These are phyloP conservation scores for Mycena chlorophos DNA, from an alignment of 768 basidiomycete genomes.

Conservation along the genomic window DNA sequence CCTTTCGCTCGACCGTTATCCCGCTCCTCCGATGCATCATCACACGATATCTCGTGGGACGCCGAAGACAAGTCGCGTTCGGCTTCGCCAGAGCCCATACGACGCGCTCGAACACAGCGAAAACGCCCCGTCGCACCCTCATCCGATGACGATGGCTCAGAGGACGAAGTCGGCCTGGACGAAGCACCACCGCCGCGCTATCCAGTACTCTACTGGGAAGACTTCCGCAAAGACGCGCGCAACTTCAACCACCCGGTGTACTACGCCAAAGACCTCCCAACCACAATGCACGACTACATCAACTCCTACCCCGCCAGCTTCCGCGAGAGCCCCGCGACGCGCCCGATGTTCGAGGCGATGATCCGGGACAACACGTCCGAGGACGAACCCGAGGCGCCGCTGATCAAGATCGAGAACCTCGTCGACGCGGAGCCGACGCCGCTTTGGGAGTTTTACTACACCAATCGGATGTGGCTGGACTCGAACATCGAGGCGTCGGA, in stretches of 20 bases:
- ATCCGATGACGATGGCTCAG: neutral
- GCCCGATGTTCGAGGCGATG: constrained; percentile 59
- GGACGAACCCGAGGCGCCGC: constrained; percentile 70
- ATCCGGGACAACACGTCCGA: constrained; percentile 64
- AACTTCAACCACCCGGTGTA: constrained; percentile 36
- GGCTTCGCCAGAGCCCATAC: no score
- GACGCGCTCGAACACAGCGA: no score
- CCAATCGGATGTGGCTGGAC: constrained; percentile 77
- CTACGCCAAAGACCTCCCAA: constrained; percentile 56
- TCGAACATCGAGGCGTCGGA: constrained; percentile 70
- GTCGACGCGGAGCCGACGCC: constrained; percentile 72
- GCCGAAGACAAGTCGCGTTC: no score
- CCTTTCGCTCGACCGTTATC: no score
- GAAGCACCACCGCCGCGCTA: neutral
- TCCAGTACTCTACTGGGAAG: constrained; percentile 36
- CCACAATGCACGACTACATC: constrained; percentile 64
- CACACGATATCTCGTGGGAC: no score
- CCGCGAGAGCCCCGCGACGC: constrained; percentile 44
- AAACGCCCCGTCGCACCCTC: no score
- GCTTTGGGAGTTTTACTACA: constrained; percentile 85
- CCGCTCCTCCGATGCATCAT: no score
- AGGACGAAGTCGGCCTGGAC: neutral
- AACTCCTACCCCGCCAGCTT: constrained; percentile 48
- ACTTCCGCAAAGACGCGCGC: constrained; percentile 34
- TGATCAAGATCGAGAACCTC: constrained; percentile 65